Conservation (phyloP, 768 basidiomycete genomes). For the Mycena metata region DNA sequence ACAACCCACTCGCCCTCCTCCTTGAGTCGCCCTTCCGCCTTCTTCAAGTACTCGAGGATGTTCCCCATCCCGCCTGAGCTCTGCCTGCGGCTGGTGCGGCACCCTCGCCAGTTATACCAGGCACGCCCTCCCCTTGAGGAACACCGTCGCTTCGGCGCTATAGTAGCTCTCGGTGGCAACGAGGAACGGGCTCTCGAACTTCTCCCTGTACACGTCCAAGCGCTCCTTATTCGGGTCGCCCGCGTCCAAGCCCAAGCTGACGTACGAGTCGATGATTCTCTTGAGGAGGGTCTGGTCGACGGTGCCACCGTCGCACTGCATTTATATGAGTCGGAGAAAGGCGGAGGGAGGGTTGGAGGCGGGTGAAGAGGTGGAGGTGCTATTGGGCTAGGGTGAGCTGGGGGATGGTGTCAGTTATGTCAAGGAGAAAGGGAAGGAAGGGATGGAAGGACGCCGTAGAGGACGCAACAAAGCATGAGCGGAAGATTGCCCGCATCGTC, state of each 20-base stretch:
- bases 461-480: no score
- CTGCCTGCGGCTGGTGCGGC: no score
- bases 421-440: no score
- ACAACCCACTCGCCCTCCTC: constrained; percentile 99
- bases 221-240: constrained; percentile 92
- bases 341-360: constrained; percentile 87
- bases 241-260: constrained; percentile 95
- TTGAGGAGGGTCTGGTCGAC: constrained; percentile 95
- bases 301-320: constrained; percentile 92
- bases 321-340: constrained; percentile 89
- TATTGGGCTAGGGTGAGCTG: constrained; percentile 97
- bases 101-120: background rate
- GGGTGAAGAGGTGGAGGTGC: constrained; percentile 91
- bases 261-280: constrained; percentile 94
- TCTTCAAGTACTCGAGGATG: constrained; percentile 93
- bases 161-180: constrained; percentile 92
- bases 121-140: constrained; percentile 66
- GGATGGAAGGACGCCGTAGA: constrained; percentile 19
- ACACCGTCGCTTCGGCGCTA: constrained; percentile 89
- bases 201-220: constrained; percentile 92
- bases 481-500: no score
- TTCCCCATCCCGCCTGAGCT: constrained; percentile 74
- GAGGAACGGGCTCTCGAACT: constrained; percentile 92
- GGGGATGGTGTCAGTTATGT: no score
- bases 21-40: constrained; percentile 89